Evolutionary conservation across 768 basidiomycete genomes (phyloP).

Genomic region (Gymnopilus junonius): DNA sequence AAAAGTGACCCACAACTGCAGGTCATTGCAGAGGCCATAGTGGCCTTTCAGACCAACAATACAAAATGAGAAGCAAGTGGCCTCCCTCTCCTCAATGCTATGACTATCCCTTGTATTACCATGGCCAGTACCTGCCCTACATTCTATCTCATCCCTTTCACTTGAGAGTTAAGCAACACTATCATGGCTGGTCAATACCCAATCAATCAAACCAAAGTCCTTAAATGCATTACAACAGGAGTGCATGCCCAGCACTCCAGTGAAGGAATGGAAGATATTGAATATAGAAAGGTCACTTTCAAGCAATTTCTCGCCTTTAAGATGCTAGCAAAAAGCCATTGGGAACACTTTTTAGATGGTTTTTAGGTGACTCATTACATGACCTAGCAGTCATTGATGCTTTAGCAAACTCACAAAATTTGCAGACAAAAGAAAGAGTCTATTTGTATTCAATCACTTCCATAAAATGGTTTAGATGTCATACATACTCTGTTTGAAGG

Average conservation of each 20-base stretch:
- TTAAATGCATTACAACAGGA: conserved; percentile 28
- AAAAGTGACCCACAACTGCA: conserved; percentile 23
- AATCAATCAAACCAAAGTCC: conserved; percentile 24
- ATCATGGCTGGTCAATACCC: conserved; percentile 28
- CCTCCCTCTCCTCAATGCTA: conserved; percentile 21
- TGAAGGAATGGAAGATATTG: conserved; percentile 33
- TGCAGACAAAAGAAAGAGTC: too few species aligned
- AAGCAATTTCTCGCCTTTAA: conserved; percentile 33
- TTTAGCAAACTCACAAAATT: neutral
- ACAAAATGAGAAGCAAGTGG: conserved; percentile 20
- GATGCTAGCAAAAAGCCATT: conserved; percentile 30
- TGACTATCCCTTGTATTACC: conserved; percentile 38
- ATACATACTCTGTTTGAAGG: too few species aligned
- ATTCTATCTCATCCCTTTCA: conserved; percentile 41
- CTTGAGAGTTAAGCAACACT: conserved; percentile 31
- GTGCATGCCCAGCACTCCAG: conserved; percentile 11
- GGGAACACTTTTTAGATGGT: conserved; percentile 23
- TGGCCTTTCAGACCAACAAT: conserved; percentile 37
- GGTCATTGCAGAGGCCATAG: conserved; percentile 34
- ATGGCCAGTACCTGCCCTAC: conserved; percentile 37
- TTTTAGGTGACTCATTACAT: conserved; percentile 8
- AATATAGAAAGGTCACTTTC: conserved; percentile 31
- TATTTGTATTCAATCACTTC: too few species aligned
- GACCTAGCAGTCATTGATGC: neutral
- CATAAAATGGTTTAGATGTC: too few species aligned